Conservation (phyloP, 176 grass and related monocot species). For the Bromus sterilis region DNA sequence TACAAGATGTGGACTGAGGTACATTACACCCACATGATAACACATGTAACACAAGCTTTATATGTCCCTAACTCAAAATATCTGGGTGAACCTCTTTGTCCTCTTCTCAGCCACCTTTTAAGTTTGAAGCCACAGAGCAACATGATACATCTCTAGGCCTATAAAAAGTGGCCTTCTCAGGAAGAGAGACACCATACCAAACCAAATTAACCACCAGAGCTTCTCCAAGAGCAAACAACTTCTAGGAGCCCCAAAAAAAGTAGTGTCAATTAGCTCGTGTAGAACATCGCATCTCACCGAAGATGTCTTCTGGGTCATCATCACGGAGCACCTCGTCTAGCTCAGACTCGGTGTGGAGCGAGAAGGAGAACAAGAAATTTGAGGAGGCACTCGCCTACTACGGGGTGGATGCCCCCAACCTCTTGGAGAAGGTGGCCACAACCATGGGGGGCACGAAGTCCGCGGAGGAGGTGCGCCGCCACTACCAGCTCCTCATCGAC, state of each 20-base stretch:
- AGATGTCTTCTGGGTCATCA: slow-evolving; percentile 41
- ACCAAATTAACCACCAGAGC: slow-evolving; percentile 27
- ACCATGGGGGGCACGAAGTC: slow-evolving; percentile 67
- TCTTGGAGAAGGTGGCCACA: slow-evolving; percentile 80
- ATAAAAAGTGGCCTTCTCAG: slow-evolving; percentile 32
- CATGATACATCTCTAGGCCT: slow-evolving; percentile 14
- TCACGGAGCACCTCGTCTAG: slow-evolving; percentile 31
- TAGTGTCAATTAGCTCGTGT: background rate
- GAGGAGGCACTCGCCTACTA: slow-evolving; percentile 68
- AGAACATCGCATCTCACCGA: slow-evolving; percentile 4
- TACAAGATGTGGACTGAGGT: too few species aligned
- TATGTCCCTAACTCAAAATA: too few species aligned
- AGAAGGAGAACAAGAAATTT: slow-evolving; percentile 75
- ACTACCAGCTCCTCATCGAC: slow-evolving; percentile 51
- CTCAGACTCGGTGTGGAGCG: slow-evolving; percentile 41
- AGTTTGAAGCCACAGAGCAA: too few species aligned
- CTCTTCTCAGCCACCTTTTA: too few species aligned
- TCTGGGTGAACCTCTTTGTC: too few species aligned
- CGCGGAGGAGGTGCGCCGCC: slow-evolving; percentile 67
- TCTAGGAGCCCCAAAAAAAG: background rate
- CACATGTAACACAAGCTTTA: too few species aligned
- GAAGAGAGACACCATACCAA: slow-evolving; percentile 1
- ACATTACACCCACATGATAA: too few species aligned
- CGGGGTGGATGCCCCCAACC: slow-evolving; percentile 64
- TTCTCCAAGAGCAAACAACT: slow-evolving; percentile 20